phyloP scores from a whole-genome alignment of 2,329 filamentous ascomycete species.

The Xylaria polymorpha region DNA sequence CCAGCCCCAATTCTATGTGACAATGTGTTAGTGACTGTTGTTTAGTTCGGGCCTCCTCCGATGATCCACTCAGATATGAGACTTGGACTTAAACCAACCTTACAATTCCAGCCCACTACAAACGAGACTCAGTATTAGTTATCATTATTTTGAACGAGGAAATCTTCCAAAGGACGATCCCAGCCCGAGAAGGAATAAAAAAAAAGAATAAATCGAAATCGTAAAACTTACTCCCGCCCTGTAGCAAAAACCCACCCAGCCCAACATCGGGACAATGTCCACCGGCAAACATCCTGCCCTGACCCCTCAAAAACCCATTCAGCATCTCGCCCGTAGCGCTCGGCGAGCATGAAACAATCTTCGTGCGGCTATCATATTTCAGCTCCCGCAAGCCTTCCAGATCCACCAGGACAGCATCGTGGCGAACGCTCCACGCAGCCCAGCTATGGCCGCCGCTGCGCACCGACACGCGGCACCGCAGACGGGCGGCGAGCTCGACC shows the following conservation, averaged over 20 bases:
- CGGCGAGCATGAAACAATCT: conserved; percentile 57
- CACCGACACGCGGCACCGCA: conserved; percentile 56
- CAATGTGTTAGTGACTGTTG: conserved; percentile 1
- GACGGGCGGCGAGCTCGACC: conserved; percentile 54
- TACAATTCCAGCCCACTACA: conserved; percentile 66
- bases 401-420: conserved; percentile 58
- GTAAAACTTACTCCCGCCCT: conserved; percentile 57
- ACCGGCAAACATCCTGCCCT: conserved; percentile 61
- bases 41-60: background rate
- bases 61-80: background rate
- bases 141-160: background rate
- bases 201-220: background rate
- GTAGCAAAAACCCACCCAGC: conserved; percentile 66
- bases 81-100: conserved; percentile 47
- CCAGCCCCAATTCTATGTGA: conserved; percentile 64
- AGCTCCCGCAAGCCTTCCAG: conserved; percentile 51
- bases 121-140: background rate
- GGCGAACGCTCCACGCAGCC: conserved; percentile 62
- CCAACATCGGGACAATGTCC: conserved; percentile 69
- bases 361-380: conserved; percentile 53
- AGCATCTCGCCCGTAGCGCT: conserved; percentile 60
- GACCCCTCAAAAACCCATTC: conserved; percentile 53
- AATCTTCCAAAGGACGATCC: background rate
- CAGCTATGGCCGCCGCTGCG: conserved; percentile 62
- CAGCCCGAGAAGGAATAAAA: background rate